These are phyloP conservation scores for Leccinum aurantiacum DNA, from an alignment of 768 basidiomycete genomes.

Conservation along the genomic window DNA sequence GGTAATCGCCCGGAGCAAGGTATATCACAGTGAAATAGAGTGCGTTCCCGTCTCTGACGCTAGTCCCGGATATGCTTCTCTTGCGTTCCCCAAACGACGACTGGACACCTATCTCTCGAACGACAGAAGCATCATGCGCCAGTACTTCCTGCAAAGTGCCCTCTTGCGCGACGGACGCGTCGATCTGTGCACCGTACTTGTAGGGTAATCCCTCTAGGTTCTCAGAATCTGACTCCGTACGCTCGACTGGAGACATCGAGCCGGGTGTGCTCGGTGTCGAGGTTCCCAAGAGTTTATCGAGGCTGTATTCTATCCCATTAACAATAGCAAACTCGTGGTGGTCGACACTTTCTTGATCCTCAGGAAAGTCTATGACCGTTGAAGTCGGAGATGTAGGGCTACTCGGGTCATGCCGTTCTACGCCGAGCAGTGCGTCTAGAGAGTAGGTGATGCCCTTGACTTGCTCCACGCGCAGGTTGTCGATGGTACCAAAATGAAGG, in stretches of 20 bases:
- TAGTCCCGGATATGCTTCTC: constrained; percentile 43
- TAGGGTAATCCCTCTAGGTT: constrained; percentile 34
- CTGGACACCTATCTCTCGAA: constrained; percentile 64
- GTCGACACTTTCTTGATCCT: constrained; percentile 61
- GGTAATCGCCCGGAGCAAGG: constrained; percentile 97
- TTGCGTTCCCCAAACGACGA: constrained; percentile 35
- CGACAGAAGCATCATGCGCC: constrained; percentile 70
- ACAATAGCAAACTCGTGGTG: constrained; percentile 93
- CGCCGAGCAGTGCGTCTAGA: constrained; percentile 87
- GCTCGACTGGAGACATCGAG: constrained; percentile 32
- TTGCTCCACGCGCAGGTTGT: constrained; percentile 81
- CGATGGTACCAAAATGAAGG: constrained; percentile 88
- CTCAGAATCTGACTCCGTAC: constrained; percentile 22
- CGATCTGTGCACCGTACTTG: constrained; percentile 68
- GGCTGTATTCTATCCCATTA: constrained; percentile 94
- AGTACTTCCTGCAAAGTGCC: constrained; percentile 54
- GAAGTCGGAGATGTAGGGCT: constrained; percentile 43
- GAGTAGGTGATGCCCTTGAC: constrained; percentile 99
- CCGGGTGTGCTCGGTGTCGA: constrained; percentile 42
- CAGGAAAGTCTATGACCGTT: constrained; percentile 41
- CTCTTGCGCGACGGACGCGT: constrained; percentile 71
- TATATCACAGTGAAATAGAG: constrained; percentile 96
- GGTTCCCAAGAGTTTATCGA: constrained; percentile 83
- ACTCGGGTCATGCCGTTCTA: constrained; percentile 48
- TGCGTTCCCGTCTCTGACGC: constrained; percentile 70